phyloP scores from a whole-genome alignment of 371 early-diverging fungal genomes.

The Rhizoclosmatium hyalinum region DNA sequence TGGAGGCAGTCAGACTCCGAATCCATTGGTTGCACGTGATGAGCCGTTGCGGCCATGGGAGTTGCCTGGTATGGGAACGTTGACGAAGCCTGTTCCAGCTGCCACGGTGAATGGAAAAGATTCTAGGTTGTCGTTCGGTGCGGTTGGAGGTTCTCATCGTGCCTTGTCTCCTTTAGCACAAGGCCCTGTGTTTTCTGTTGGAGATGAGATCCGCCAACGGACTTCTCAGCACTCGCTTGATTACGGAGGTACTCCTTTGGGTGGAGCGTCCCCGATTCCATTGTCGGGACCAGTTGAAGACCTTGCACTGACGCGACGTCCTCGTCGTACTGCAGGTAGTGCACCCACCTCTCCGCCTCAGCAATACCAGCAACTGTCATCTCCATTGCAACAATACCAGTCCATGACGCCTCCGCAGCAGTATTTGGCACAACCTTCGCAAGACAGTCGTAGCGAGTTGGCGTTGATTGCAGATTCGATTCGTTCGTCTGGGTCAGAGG shows the following conservation, averaged over 20 bases:
- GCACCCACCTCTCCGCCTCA: no score
- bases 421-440: no score
- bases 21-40: background rate
- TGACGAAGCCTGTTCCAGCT: background rate
- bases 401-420: no score
- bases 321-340: no score
- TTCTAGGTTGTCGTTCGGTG: no score
- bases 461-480: background rate
- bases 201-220: background rate
- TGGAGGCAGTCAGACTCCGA: no score
- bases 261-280: background rate
- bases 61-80: conserved; percentile 25
- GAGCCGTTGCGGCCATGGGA: conserved; percentile 30
- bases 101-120: background rate
- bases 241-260: background rate
- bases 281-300: background rate
- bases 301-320: background rate
- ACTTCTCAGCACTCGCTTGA: no score
- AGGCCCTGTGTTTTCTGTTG: background rate
- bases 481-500: background rate
- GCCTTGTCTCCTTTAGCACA: background rate
- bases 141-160: background rate
- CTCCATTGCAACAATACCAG: no score
- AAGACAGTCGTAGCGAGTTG: background rate
- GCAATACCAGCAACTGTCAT: no score